Base-by-base conservation (phyloP, 805 yeast genomes). In the Jamesozyma lodderae region DNA sequence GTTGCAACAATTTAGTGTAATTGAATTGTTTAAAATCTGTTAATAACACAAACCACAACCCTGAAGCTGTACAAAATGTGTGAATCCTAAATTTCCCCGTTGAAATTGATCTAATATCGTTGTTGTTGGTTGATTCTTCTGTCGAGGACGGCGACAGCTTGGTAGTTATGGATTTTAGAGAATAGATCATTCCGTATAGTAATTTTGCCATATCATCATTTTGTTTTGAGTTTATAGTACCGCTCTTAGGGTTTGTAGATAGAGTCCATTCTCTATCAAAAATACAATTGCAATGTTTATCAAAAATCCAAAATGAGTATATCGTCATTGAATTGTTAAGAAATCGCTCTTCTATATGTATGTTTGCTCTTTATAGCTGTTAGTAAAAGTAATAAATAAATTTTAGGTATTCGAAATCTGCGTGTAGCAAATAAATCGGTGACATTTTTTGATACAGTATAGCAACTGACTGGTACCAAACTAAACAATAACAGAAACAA, bases 251-350 rank as follows among this genome's bases (percentile, higher is more conserved):
- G 33, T 52, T 51, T 16, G 57, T 37, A 16, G 54, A 50, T 41
- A 64, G 56, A 1, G 70, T 65, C 79, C 80, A 88, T 56, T 84
- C 94, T 37, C 94, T 67, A 45, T 75, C 74, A 61, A 75, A 90
- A 15, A 90, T 77, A 59, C 97, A 88, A 45, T 81, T 79, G 62
- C 96, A 84, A 62, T 90, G 96, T 56, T 92, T 73, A 58, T 90
- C 96, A 56, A 81, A 90, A 39, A 90, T 75, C 83, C 87, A 84
- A 55, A 88, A 81, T 9, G 95, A 83, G 63, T 80, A 79, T 33
- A 87, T 77, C 28, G 82, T 73, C 83, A 52, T 49, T 18, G 24
- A n/a, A n/a, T n/a, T n/a, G n/a, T n/a, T n/a, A n/a, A n/a, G n/a
- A n/a, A n/a, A n/a, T n/a, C n/a, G n/a, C n/a, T n/a, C n/a, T n/a